Evolutionary conservation across 164 flowering plant genomes (phyloP).

Genomic region (Protea cynaroides): DNA sequence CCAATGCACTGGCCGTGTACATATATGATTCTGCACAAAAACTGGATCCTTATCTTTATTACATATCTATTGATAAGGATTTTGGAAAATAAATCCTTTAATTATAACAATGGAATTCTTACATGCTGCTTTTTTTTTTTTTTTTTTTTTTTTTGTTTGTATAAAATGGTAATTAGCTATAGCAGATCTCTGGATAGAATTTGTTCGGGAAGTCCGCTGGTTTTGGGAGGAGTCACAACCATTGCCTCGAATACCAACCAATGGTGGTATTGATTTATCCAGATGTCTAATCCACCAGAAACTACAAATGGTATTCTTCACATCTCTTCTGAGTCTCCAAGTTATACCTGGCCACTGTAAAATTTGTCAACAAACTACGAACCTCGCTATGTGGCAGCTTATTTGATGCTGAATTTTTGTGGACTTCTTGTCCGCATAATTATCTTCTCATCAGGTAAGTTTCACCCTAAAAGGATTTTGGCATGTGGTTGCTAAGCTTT

Average conservation of each 20-base stretch:
- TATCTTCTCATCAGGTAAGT: no score
- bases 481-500: no score
- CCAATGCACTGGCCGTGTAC: no score
- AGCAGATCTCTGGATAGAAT: constrained; percentile 91
- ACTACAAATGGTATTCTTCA: constrained; percentile 71
- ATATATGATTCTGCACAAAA: no score
- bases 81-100: not conserved
- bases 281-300: constrained; percentile 90
- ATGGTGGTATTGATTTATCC: constrained; percentile 68
- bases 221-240: constrained; percentile 96
- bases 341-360: no score
- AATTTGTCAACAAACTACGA: no score
- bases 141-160: constrained; percentile 9
- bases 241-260: constrained; percentile 63
- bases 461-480: no score
- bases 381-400: no score
- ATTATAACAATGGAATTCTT: not conserved
- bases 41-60: no score
- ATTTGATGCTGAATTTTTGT: no score
- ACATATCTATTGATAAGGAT: not conserved
- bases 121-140: constrained; percentile 1
- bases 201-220: constrained; percentile 96
- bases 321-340: no score
- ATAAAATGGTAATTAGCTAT: constrained; percentile 49
- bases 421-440: no score